Percentiles rank a stretch among this genome's conserved stretches.
Evolutionary conservation across 768 basidiomycete species (phyloP).

Genomic region (Lepiota brunneoincarnata): DNA sequence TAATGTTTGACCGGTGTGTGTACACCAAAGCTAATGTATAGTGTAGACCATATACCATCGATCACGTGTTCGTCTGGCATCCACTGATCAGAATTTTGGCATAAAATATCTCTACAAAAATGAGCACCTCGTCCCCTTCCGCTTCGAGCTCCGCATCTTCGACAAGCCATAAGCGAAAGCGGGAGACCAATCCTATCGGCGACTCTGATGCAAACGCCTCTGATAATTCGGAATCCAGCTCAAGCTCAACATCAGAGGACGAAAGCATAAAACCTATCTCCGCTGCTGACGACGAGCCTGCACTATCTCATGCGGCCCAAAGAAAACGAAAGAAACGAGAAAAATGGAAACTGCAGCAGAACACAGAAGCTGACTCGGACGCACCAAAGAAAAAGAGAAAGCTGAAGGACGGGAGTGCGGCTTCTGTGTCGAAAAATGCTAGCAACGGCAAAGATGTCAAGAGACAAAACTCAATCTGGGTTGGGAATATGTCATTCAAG

Average conservation of each 20-base stretch:
- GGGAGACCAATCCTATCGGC: conserved; percentile 12
- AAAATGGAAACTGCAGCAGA: not conserved
- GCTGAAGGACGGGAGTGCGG: conserved; percentile 34
- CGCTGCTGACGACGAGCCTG: conserved; percentile 34
- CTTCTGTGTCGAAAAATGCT: conserved; percentile 23
- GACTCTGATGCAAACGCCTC: conserved; percentile 16
- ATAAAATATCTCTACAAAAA: not conserved
- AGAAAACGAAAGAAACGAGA: conserved; percentile 54
- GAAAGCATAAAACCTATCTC: conserved; percentile 8
- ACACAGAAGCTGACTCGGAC: conserved; percentile 17
- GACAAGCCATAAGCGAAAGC: conserved; percentile 29
- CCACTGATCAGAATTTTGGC: not conserved
- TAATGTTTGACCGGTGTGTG: not conserved
- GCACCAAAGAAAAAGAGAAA: conserved; percentile 44
- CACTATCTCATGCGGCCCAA: conserved; percentile 74
- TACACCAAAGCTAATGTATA: conserved; percentile 3
- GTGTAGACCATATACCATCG: not conserved
- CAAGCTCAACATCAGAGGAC: not conserved
- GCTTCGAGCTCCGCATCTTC: conserved; percentile 32
- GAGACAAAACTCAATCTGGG: conserved; percentile 90
- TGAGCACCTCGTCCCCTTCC: conserved; percentile 18
- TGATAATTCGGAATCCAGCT: conserved; percentile 3
- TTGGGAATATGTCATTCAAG: conserved; percentile 91
- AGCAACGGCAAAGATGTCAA: conserved; percentile 31
- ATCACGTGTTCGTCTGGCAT: not conserved